phyloP scores from a whole-genome alignment of 2,329 filamentous ascomycete species.

The Tolypocladium pustulatum region DNA sequence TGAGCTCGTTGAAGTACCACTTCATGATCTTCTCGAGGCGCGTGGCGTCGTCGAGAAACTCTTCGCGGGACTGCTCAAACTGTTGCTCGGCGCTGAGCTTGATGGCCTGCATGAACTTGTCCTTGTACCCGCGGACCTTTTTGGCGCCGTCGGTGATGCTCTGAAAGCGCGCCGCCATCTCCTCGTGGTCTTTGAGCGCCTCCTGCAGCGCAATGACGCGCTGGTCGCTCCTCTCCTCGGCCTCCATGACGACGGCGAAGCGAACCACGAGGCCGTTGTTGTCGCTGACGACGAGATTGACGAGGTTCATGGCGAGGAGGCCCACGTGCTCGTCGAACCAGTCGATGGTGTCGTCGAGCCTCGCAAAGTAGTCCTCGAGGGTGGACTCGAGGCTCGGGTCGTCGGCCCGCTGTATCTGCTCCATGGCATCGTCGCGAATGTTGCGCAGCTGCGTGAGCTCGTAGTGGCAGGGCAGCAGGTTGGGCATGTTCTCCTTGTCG shows the following conservation, averaged over 20 bases:
- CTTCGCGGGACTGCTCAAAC: constrained; percentile 59
- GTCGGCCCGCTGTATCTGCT: constrained; percentile 75
- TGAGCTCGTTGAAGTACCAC: constrained; percentile 98
- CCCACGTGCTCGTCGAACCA: constrained; percentile 96
- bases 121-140: constrained; percentile 89
- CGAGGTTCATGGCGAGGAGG: constrained; percentile 78
- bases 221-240: constrained; percentile 93
- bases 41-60: constrained; percentile 74
- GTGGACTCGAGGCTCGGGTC: constrained; percentile 70
- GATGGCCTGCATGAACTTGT: constrained; percentile 81
- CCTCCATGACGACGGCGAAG: constrained; percentile 83
- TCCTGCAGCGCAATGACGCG: constrained; percentile 86
- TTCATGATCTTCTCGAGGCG: constrained; percentile 78
- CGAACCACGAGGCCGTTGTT: constrained; percentile 86
- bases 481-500: constrained; percentile 83
- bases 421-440: constrained; percentile 91
- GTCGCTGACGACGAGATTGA: constrained; percentile 74
- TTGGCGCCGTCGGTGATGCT: constrained; percentile 91
- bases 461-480: constrained; percentile 81
- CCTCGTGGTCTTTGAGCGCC: constrained; percentile 89
- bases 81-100: constrained; percentile 61
- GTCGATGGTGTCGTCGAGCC: constrained; percentile 77
- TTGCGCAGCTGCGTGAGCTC: constrained; percentile 85
- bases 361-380: constrained; percentile 79
- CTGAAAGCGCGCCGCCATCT: constrained; percentile 87